phyloP scores from a whole-genome alignment of 768 basidiomycete species.

The Trametes cubensis region DNA sequence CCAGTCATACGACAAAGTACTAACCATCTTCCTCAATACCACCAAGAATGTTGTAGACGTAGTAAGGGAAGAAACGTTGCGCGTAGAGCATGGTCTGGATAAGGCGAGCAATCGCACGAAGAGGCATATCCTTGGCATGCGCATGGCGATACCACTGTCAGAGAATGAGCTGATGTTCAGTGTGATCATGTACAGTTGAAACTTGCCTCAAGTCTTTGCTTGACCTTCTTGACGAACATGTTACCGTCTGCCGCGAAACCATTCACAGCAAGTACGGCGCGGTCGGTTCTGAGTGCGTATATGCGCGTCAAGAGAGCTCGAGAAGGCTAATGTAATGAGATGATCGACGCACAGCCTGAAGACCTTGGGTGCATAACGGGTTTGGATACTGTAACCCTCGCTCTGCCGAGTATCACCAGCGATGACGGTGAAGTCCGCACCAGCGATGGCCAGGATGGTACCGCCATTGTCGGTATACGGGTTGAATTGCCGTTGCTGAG shows the following conservation, averaged over 20 bases:
- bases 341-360: constrained; percentile 78
- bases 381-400: constrained; percentile 97
- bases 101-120: constrained; percentile 94
- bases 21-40: constrained; percentile 95
- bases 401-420: constrained; percentile 97
- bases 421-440: constrained; percentile 90
- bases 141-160: constrained; percentile 95
- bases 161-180: neutral
- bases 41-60: constrained; percentile 94
- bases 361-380: constrained; percentile 94
- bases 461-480: constrained; percentile 95
- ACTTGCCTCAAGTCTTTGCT: constrained; percentile 91
- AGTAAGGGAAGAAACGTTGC: constrained; percentile 97
- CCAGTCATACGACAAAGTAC: constrained; percentile 32
- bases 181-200: neutral
- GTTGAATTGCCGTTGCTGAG: constrained; percentile 71
- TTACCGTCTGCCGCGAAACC: constrained; percentile 98
- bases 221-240: constrained; percentile 95
- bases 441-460: constrained; percentile 94
- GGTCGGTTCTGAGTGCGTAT: constrained; percentile 69
- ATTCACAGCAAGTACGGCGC: constrained; percentile 91
- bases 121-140: constrained; percentile 96
- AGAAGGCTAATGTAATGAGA: too few species aligned
- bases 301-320: neutral
- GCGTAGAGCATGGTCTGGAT: constrained; percentile 98